phyloP scores from a whole-genome alignment of 2,329 filamentous ascomycete species.

The Plectosphaerella sp. region DNA sequence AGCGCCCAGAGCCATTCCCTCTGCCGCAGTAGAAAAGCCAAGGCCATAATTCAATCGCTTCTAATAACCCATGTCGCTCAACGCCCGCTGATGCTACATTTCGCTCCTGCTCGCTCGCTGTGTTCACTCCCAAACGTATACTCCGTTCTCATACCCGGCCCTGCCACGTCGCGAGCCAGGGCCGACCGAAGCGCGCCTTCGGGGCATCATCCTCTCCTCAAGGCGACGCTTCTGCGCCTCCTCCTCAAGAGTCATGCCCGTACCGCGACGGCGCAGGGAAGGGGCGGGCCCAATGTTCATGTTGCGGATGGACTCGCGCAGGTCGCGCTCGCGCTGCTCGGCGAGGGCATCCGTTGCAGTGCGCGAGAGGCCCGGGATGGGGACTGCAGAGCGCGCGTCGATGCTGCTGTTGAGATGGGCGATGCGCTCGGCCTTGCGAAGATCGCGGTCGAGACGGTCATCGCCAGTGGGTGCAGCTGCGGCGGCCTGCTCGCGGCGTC shows the following conservation, averaged over 20 bases:
- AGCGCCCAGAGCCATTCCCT: not conserved
- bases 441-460: conserved; percentile 20
- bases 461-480: conserved; percentile 16
- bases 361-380: conserved; percentile 11
- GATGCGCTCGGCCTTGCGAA: conserved; percentile 26
- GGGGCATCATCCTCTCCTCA: conserved; percentile 34
- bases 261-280: not conserved
- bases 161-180: conserved; percentile 28
- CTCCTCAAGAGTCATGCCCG: conserved; percentile 24
- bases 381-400: conserved; percentile 27
- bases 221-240: conserved; percentile 34
- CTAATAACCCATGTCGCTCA: not conserved
- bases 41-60: not conserved
- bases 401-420: conserved; percentile 37
- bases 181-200: conserved; percentile 29
- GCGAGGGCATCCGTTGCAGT: conserved; percentile 7
- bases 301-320: conserved; percentile 25
- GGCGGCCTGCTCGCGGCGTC: conserved; percentile 12
- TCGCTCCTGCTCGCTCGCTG: not conserved
- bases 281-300: conserved; percentile 22
- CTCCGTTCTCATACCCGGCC: conserved; percentile 30
- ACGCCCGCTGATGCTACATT: not conserved
- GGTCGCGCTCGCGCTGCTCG: conserved; percentile 22
- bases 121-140: conserved; percentile 34
- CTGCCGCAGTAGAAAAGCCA: not conserved